Base-by-base conservation (phyloP, 139 green algal genomes). In the Mesostigma viride region DNA sequence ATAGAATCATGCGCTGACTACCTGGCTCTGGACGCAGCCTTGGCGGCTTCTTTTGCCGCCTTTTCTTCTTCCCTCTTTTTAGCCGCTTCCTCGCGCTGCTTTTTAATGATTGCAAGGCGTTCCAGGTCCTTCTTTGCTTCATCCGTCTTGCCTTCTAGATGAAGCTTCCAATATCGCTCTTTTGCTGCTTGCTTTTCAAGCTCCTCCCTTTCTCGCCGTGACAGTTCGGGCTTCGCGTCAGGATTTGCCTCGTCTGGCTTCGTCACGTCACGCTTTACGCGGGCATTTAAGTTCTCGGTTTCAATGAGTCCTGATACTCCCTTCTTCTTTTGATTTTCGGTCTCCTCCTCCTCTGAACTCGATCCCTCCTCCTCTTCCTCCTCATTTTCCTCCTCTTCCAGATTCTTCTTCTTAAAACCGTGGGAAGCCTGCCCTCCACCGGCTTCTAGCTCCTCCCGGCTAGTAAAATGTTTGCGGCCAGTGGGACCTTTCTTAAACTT, bases 111-210 rank as follows among this genome's bases (percentile, higher is more conserved):
- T 28, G 69, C 62, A 27, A 76, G 51, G n/a, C 69, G 35, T 20
- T 76, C 69, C 30, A 77, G 71, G 35, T 77, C 71, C 35, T 77
- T 77, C 8, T 3, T 28, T 4, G 71, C 51, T 48, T 77, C 58
- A 28, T 77, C 71, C 57, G 71, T 77, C 34, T 77, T 77, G 31
- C 71, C 71, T 34, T 74, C 61, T 64, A 73, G 51, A 26, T 77
- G 71, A 47, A 77, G 65, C 71, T 77, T 77, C 71, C 56, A 48
- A 30, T 75, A 77, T 6, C 71, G 56, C 66, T 77, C 71, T 28
- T 72, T 74, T 2, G 65, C 35, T 28, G 26, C 11, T 51, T 77
- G 67, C 51, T 77, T 77, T 57, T 77, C 36, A 22, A 77, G 44
- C 71, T 77, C 71, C 66, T 77, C 71, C 66, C 71, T 62, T 51